Conservation (phyloP, 2,329 filamentous ascomycete genomes). For the Aspergillus sp. region DNA sequence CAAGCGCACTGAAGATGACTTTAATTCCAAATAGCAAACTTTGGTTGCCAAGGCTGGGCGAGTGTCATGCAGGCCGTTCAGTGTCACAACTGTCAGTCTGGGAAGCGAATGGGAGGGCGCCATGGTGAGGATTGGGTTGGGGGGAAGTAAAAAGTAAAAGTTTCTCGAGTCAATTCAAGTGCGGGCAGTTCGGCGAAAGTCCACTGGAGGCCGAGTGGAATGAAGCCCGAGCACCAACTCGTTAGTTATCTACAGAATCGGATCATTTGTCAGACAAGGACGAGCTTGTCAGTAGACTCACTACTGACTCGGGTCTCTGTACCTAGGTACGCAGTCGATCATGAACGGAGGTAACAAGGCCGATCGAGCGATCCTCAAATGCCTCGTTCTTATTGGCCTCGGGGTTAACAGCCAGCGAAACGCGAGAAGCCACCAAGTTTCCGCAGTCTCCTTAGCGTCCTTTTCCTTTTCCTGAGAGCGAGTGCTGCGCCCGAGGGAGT, state of each 20-base stretch:
- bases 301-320: no score
- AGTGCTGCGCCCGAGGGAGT: no score
- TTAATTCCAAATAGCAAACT: not conserved
- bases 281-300: no score
- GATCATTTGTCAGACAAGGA: no score
- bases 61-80: conserved; percentile 1
- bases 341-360: no score
- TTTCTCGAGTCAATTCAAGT: not conserved
- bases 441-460: not conserved
- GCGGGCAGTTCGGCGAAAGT: not conserved
- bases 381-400: not conserved
- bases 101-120: not conserved
- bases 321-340: no score
- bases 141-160: not conserved
- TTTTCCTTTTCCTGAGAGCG: not conserved
- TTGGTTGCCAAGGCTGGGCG: not conserved
- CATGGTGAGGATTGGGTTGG: not conserved
- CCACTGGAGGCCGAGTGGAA: not conserved
- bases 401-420: not conserved
- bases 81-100: not conserved
- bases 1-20: not conserved
- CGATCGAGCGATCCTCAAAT: not conserved
- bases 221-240: not conserved
- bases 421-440: not conserved
- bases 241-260: no score